Evolutionary conservation across 306 rosid genomes (phyloP), one percentile per base, ranked within the genome.

Genomic region (Rubus parviflorus): DNA sequence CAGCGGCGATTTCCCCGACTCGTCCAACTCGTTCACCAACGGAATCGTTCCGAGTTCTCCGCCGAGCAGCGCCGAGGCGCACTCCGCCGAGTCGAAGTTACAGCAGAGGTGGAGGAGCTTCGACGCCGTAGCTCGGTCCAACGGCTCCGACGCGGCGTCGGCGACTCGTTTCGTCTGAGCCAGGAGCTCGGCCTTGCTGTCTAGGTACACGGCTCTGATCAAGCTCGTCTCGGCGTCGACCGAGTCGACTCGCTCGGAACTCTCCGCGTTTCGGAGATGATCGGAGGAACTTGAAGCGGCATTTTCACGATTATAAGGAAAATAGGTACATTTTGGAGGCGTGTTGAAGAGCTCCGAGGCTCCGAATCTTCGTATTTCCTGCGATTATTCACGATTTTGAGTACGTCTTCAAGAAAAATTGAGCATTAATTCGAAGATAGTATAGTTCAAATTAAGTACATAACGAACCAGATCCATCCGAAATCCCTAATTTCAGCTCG

Each of bases 101-200:
- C 88, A 85, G 88, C 86, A 79, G 47, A 81, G 81, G 17, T 79
- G 81, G 72, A 85, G 86, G n/a, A 85, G 72, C 75, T 76, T 85
- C 46, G 82, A 41, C 3, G 67, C 76, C 16, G 75, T 64, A 60
- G 75, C 51, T 12, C 82, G 80, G 61, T 79, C 82, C 40, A 78
- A 16, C 14, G 80, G 42, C 66, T 74, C 81, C 20, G 54, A 37
- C 43, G 51, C 42, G 68, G 64, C 40, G 1, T 70, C 17, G 3
- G 23, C 49, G 72, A 85, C 63, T 14, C 8, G 74, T 49, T 62
- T 85, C 20, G 79, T 57, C 25, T 76, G 74, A 3, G 72, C 10
- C 1, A 79, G 12, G 19, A 85, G 78, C 25, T 77, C n/a, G 8
- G 22, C 58, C 75, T 76, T 82, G 58, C 80, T 62, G 77, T 85